phyloP scores from a whole-genome alignment of 2,329 filamentous ascomycete genomes.

The Hypoxylon sp. region DNA sequence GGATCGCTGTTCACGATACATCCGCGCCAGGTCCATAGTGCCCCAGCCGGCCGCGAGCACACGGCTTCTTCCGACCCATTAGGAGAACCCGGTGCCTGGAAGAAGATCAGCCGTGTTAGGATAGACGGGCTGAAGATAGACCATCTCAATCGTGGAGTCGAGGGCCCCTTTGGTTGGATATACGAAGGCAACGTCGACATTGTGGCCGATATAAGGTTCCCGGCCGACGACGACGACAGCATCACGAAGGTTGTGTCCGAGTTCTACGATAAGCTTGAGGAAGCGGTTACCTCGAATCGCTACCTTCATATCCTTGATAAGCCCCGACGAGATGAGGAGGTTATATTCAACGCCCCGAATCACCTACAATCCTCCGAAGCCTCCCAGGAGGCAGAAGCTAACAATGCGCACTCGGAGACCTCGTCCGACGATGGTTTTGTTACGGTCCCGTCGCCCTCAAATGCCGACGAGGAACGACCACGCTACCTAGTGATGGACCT shows the following conservation, averaged over 20 bases:
- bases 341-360: constrained; percentile 44
- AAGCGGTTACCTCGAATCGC: constrained; percentile 85
- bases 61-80: constrained; percentile 68
- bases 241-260: constrained; percentile 96
- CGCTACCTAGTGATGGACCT: constrained; percentile 94
- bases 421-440: constrained; percentile 17
- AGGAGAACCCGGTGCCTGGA: constrained; percentile 82
- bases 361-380: constrained; percentile 32
- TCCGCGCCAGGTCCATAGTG: constrained; percentile 88
- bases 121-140: constrained; percentile 96
- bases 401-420: constrained; percentile 11
- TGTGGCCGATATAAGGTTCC: constrained; percentile 94
- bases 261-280: constrained; percentile 95
- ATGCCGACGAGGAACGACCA: constrained; percentile 67
- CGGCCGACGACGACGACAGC: constrained; percentile 86
- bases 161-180: constrained; percentile 97
- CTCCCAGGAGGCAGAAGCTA: constrained; percentile 26
- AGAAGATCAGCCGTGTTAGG: constrained; percentile 92
- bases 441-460: constrained; percentile 8
- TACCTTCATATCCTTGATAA: constrained; percentile 71
- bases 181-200: constrained; percentile 98
- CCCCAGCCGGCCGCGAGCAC: constrained; percentile 72
- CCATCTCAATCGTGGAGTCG: constrained; percentile 91
- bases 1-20: constrained; percentile 98
- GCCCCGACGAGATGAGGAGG: constrained; percentile 50